These are phyloP conservation scores for Kuraishia capsulata DNA, from an alignment of 805 yeast species.

Conservation along the genomic window DNA sequence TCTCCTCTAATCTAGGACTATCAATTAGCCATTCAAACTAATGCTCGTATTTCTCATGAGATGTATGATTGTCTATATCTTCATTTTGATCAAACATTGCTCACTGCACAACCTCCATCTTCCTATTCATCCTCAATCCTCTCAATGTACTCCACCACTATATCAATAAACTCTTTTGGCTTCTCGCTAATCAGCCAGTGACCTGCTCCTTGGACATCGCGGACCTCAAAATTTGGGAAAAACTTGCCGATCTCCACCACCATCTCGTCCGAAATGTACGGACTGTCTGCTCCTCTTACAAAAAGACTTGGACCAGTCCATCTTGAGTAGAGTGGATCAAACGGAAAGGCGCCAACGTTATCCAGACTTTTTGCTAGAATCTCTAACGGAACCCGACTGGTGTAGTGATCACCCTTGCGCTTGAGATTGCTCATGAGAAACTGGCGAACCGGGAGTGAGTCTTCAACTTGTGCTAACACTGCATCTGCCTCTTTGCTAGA, in stretches of 20 bases:
- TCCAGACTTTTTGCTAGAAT: conserved; percentile 57
- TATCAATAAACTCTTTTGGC: conserved; percentile 64
- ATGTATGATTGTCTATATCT: too few species aligned
- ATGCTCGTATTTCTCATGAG: too few species aligned
- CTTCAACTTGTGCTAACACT: conserved; percentile 54
- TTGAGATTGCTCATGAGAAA: conserved; percentile 67
- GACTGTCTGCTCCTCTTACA: conserved; percentile 67
- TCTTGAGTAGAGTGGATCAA: conserved; percentile 38
- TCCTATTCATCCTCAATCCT: conserved; percentile 15
- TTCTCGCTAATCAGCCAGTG: conserved; percentile 92
- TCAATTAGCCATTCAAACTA: too few species aligned
- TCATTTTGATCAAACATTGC: too few species aligned
- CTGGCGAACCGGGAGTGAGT: conserved; percentile 52
- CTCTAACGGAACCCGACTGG: conserved; percentile 55
- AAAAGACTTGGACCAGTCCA: conserved; percentile 72
- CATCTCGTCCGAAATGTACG: conserved; percentile 76
- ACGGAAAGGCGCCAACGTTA: conserved; percentile 73
- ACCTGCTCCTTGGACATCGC: conserved; percentile 74
- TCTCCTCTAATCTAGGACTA: too few species aligned
- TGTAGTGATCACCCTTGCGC: conserved; percentile 29
- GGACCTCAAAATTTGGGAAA: conserved; percentile 70
- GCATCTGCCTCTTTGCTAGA: conserved; percentile 61
- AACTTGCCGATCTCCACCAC: conserved; percentile 63
- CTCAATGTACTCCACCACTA: conserved; percentile 55
- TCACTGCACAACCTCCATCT: too few species aligned